These are phyloP conservation scores for Ampelocalamus luodianensis DNA, from an alignment of 176 grass and related monocot genomes.

Conservation along the genomic window DNA sequence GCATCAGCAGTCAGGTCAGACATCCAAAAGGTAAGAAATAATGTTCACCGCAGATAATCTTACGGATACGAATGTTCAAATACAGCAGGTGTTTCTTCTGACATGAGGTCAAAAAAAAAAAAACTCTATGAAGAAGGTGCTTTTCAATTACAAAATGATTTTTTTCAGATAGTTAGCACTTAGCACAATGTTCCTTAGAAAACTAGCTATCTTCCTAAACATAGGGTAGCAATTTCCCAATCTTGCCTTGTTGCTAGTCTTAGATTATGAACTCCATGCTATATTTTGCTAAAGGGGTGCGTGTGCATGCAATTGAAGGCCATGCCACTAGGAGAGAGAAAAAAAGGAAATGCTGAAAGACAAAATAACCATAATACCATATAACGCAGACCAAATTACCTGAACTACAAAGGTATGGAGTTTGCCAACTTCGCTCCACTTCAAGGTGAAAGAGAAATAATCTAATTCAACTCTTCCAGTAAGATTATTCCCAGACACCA, in stretches of 20 bases:
- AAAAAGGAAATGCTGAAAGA: neutral
- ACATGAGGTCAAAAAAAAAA: neutral
- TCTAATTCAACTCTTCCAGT: conserved; percentile 65
- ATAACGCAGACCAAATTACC: conserved; percentile 46
- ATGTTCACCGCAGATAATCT: neutral
- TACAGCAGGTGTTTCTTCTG: neutral
- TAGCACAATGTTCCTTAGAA: neutral
- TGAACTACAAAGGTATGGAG: conserved; percentile 75
- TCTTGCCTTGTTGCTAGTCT: neutral
- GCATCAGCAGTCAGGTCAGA: conserved; percentile 30
- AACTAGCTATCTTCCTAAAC: neutral
- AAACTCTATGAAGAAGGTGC: neutral
- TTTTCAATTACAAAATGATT: neutral
- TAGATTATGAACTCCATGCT: neutral
- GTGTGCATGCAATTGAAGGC: neutral
- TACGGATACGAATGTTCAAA: neutral
- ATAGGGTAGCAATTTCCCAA: neutral
- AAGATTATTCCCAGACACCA: conserved; percentile 78
- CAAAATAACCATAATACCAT: neutral
- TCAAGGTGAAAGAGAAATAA: conserved; percentile 78
- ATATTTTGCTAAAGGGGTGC: neutral
- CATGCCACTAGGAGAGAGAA: neutral
- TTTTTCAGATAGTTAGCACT: neutral
- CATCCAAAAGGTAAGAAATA: conserved; percentile 21
- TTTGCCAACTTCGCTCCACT: conserved; percentile 92